These are phyloP conservation scores for Mycena capillaripes DNA, from an alignment of 768 basidiomycete species.

Conservation along the genomic window DNA sequence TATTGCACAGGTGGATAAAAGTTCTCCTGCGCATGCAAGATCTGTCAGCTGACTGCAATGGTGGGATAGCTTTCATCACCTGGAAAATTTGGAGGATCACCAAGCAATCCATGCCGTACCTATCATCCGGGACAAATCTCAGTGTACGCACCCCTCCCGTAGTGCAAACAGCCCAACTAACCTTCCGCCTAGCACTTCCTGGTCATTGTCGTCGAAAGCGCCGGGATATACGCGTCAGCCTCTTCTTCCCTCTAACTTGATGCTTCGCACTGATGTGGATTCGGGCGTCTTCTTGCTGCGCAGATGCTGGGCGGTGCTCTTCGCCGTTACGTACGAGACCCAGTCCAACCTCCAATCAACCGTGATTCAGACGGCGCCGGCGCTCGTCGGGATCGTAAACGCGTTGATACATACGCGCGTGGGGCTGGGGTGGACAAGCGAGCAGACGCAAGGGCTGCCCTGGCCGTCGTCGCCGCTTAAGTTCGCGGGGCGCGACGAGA, in stretches of 20 bases:
- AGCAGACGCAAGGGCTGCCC: neutral
- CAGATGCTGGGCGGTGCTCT: conserved; percentile 12
- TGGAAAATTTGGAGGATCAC: conserved; percentile 25
- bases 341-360: conserved; percentile 5
- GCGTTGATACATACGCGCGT: conserved; percentile 28
- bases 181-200: conserved; percentile 20
- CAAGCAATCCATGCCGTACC: neutral
- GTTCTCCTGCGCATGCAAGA: neutral
- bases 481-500: neutral
- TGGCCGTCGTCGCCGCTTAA: neutral
- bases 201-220: conserved; percentile 25
- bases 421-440: conserved; percentile 15
- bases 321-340: neutral
- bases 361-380: conserved; percentile 14
- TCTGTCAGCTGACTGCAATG: neutral
- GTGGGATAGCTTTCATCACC: neutral
- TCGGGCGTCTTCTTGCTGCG: too few relatives aligned
- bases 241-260: too few relatives aligned
- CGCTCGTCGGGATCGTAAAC: conserved; percentile 15
- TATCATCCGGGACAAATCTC: neutral
- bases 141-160: neutral
- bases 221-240: conserved; percentile 23
- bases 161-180: neutral
- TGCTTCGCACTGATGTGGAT: too few relatives aligned
- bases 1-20: conserved; percentile 12